Conservation (phyloP, 805 yeast species). For the Candida maesae region DNA sequence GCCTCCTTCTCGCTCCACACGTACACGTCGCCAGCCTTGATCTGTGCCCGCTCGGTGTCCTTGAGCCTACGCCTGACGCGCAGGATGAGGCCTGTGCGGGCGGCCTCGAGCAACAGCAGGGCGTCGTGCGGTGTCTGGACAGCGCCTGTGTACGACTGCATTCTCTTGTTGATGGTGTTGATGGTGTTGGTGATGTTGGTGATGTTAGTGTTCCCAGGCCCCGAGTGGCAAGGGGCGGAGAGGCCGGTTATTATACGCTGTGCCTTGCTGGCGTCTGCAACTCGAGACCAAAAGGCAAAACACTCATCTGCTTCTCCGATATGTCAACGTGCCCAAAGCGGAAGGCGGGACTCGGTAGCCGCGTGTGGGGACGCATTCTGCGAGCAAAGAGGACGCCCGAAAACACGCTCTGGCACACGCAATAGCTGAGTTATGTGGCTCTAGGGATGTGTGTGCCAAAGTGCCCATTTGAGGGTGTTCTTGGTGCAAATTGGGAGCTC, state of each 20-base stretch:
- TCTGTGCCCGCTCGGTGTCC: slow-evolving; percentile 44
- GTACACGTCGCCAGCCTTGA: slow-evolving; percentile 57
- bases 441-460: too few species aligned
- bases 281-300: background rate
- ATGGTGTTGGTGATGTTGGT: too few species aligned
- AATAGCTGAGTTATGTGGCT: too few species aligned
- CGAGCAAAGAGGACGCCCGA: too few species aligned
- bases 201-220: too few species aligned
- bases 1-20: slow-evolving; percentile 72
- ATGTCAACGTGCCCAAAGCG: background rate
- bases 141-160: slow-evolving; percentile 62
- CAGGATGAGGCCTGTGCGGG: slow-evolving; percentile 52
- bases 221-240: too few species aligned
- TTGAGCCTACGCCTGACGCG: slow-evolving; percentile 56
- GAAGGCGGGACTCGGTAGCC: background rate
- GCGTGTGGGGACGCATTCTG: background rate
- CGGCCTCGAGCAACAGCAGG: slow-evolving; percentile 60
- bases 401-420: too few species aligned
- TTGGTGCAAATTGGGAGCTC: too few species aligned
- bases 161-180: slow-evolving; percentile 15
- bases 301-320: background rate
- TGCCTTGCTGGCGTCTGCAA: too few species aligned
- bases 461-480: too few species aligned
- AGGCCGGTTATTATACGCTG: too few species aligned
- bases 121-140: slow-evolving; percentile 60